phyloP scores from a whole-genome alignment of 208 protist genomes.

The Phytomonas francai region DNA sequence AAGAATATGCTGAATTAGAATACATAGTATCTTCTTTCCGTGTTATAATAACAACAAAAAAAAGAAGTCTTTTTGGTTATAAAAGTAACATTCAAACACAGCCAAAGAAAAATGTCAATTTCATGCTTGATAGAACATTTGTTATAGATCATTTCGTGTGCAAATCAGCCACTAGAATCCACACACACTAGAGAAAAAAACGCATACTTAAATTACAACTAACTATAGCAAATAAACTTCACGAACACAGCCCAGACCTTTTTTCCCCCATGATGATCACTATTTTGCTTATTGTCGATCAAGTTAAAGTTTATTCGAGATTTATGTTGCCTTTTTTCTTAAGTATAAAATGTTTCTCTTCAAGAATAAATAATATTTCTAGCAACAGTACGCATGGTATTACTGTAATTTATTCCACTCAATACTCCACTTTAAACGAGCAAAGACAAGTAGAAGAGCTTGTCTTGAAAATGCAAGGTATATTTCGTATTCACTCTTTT shows the following conservation, averaged over 20 bases:
- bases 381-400: background rate
- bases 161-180: slow-evolving; percentile 4
- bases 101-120: slow-evolving; percentile 11
- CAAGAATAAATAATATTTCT: background rate
- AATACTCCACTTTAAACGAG: background rate
- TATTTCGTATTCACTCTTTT: slow-evolving; percentile 3
- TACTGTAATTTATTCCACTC: slow-evolving; percentile 1
- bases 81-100: slow-evolving; percentile 6
- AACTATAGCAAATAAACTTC: background rate
- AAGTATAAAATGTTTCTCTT: slow-evolving; percentile 5
- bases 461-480: background rate
- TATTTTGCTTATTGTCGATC: background rate
- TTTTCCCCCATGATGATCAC: background rate
- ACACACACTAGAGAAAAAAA: background rate
- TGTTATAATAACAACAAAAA: background rate
- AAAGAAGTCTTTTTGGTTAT: slow-evolving; percentile 2
- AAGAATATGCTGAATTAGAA: background rate
- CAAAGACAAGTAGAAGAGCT: background rate
- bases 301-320: background rate
- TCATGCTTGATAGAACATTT: slow-evolving; percentile 8
- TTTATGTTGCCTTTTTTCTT: background rate
- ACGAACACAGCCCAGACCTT: background rate
- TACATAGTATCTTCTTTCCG: background rate
- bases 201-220: slow-evolving; percentile 8
- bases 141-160: background rate